Conservation (phyloP, 1,139 yeast species). For the Protomyces arabidopsidicola region DNA sequence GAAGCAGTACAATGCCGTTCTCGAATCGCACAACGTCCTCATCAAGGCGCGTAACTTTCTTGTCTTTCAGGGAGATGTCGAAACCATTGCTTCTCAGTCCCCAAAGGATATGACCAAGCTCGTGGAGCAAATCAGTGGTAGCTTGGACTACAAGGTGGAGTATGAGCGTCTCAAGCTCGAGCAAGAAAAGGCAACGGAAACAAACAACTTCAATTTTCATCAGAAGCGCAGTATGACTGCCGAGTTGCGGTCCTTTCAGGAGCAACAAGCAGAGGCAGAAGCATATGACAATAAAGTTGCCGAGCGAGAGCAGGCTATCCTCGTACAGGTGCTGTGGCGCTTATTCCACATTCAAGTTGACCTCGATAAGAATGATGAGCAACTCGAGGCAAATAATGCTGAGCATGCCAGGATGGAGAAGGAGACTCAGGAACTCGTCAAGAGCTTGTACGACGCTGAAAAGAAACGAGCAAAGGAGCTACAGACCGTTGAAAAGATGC, state of each 20-base stretch:
- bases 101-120: constrained; percentile 67
- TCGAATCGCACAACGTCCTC: constrained; percentile 77
- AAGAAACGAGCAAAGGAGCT: constrained; percentile 47
- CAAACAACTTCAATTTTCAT: constrained; percentile 61
- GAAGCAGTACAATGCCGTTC: constrained; percentile 57
- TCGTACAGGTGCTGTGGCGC: constrained; percentile 57
- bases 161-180: constrained; percentile 66
- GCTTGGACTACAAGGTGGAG: constrained; percentile 60
- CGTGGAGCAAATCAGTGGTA: constrained; percentile 61
- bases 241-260: constrained; percentile 75
- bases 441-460: constrained; percentile 37
- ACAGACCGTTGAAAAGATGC: constrained; percentile 45
- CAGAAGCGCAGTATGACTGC: constrained; percentile 67
- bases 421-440: constrained; percentile 37
- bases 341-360: constrained; percentile 60
- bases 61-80: constrained; percentile 97
- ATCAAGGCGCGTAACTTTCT: constrained; percentile 86
- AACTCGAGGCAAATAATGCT: constrained; percentile 32
- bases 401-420: constrained; percentile 37
- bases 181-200: constrained; percentile 62
- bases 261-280: constrained; percentile 69
- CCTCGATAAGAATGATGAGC: constrained; percentile 34
- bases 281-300: constrained; percentile 56
- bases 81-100: constrained; percentile 84
- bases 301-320: constrained; percentile 48